These are phyloP conservation scores for Citrus reticulata DNA, from an alignment of 345 rosid genomes.

Conservation along the genomic window DNA sequence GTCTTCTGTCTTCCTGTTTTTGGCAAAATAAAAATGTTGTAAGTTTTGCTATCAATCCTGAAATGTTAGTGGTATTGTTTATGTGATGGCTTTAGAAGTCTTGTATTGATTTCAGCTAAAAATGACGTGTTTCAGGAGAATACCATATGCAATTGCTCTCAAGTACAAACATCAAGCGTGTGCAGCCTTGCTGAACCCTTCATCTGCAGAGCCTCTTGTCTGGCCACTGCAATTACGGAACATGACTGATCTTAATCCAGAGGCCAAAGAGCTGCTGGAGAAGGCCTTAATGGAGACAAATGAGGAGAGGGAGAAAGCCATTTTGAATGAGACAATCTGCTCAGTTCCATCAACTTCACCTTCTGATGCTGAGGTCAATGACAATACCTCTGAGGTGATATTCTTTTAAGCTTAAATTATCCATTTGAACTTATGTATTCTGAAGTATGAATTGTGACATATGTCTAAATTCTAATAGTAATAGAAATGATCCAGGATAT, in stretches of 20 bases:
- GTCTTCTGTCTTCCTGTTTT: neutral
- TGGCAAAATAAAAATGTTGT: neutral
- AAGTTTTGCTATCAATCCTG: neutral
- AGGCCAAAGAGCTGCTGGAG: constrained; percentile 35
- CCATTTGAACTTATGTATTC: neutral
- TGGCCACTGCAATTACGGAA: constrained; percentile 46
- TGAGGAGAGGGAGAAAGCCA: constrained; percentile 43
- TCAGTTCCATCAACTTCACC: constrained; percentile 29
- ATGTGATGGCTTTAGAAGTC: neutral
- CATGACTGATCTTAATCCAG: constrained; percentile 38
- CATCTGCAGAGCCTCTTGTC: constrained; percentile 46
- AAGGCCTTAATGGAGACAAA: constrained; percentile 37
- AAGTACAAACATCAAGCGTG: constrained; percentile 45
- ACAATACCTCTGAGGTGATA: constrained; percentile 36
- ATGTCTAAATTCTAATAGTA: neutral
- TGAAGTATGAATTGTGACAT: neutral
- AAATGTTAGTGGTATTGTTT: neutral
- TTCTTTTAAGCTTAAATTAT: neutral
- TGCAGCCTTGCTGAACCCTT: constrained; percentile 43
- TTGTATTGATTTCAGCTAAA: neutral
- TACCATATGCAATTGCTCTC: constrained; percentile 43
- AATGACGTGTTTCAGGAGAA: constrained; percentile 34
- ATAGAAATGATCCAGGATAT: neutral
- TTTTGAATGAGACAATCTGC: constrained; percentile 28
- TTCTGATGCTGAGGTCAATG: constrained; percentile 29